Base-by-base conservation (phyloP, 441 rosid genomes). In the Sinapis alba region DNA sequence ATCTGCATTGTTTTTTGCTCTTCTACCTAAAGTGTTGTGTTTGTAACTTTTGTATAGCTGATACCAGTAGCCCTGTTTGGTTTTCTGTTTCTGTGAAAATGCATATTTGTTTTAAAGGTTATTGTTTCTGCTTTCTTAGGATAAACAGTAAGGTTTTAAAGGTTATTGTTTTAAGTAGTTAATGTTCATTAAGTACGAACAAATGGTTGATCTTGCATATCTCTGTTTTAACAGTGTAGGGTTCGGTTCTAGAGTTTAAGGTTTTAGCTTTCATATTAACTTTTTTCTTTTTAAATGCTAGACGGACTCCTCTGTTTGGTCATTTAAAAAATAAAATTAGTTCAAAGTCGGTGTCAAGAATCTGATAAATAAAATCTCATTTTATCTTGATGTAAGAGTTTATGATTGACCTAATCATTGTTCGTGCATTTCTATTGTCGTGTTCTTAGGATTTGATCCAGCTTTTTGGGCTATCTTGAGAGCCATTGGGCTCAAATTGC, bases 361-460 rank as follows among this genome's bases (percentile, higher is more conserved):
- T 38, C 15, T 12, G 15, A 38, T 12, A 38, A 13, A 4, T 13
- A 38, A 12, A 38, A 38, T 38, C 6, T 38, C 18, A 5, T 43
- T 43, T 13, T n/a, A 43, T 43, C 1, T 38, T 10, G 1, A 1
- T 10, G 45, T 38, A 38, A 38, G 15, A 38, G n/a, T 38, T 5
- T 43, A 43, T 54, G 64, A 38, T 30, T 58, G 30, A 36, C 62
- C 64, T 68, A 63, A 76, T 7, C 51, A 51, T 11, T 62, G 8
- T 32, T 32, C 1, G 0, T 68, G 36, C 50, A 19, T 24, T 57
- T 57, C 36, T 53, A 62, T 45, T 26, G 15, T 60, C 1, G 9
- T 76, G 34, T 54, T 68, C 43, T n/a, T 56, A 75, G 70, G 70
- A 53, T 19, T 69, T 62, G 74, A 57, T 38, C 43, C 38, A 54